Base-by-base conservation (phyloP, 2,329 filamentous ascomycete species). In the Epichloe gansuensis region DNA sequence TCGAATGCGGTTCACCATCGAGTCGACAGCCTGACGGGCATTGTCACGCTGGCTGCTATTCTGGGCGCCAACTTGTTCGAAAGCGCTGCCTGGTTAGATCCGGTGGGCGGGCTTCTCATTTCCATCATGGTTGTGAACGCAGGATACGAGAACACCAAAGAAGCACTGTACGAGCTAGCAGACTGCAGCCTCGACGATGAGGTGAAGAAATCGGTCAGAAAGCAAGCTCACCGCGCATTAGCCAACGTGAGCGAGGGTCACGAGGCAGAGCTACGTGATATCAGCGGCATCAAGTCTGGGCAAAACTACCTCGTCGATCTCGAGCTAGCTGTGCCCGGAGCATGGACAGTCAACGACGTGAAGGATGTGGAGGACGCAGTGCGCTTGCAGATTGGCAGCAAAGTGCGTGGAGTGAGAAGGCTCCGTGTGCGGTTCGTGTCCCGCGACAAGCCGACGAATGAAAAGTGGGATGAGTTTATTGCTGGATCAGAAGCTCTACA, bases 1-100 rank as follows among this genome's bases (percentile, higher is more conserved):
- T 96, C 91, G 54, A 98, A 98, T 65, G 91, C 93, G 54, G 79
- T 97, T 59, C 93, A 98, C 71, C 93, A 97, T 73, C 88, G 93
- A 55, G 85, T 98, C 65, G 93, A 98, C 70, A 95, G 90, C 54
- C 78, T 96, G 53, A 98, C 93, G 1, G 91, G 91, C 58, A 87
- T 97, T 61, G 93, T 97, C 52, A 94, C 93, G 2, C 78, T 97
- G 34, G 76, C 86, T 53, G 91, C 88, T 25, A 95, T 98, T 62
- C 81, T 89, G 17, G 91, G 90, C 45, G 90, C 91, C 47, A 95
- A 97, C 68, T 75, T 94, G 50, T 77, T 96, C 58, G 78, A 84
- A 53, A 85, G 91, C 62, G 91, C 91, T 51, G 81, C 86, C 34
- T 97, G 93, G 91, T 76, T 97, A 49, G 93, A 98, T 67, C 91